Conservation (phyloP, 2,329 filamentous ascomycete species). For the Lecanosticta acicola region DNA sequence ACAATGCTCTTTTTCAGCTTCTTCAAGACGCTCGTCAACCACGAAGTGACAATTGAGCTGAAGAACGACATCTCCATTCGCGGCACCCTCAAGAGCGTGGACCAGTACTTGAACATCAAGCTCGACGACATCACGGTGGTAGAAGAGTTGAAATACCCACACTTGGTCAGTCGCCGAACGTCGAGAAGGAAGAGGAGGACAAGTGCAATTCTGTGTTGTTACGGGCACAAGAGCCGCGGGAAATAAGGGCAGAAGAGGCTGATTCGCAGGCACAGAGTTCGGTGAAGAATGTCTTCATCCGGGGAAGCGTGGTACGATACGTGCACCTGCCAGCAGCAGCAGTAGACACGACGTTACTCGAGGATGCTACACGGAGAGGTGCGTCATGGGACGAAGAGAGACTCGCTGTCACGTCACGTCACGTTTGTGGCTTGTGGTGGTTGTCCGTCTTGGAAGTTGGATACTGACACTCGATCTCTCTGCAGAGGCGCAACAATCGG, state of each 20-base stretch:
- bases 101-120: conserved; percentile 99
- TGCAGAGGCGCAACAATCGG: conserved; percentile 31
- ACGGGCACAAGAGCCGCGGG: not conserved
- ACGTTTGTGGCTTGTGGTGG: conserved; percentile 1
- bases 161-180: conserved; percentile 59
- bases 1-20: conserved; percentile 25
- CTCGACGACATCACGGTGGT: conserved; percentile 90
- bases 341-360: conserved; percentile 78
- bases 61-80: conserved; percentile 99
- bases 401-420: not conserved
- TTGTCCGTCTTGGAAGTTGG: not conserved
- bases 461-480: not conserved
- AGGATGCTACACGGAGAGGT: conserved; percentile 89
- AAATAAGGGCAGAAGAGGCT: not conserved
- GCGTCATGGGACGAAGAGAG: conserved; percentile 12
- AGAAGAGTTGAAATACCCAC: conserved; percentile 90
- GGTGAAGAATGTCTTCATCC: conserved; percentile 93
- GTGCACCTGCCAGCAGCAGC: conserved; percentile 77
- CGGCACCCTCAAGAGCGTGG: conserved; percentile 91
- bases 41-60: conserved; percentile 94
- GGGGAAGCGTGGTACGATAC: conserved; percentile 87
- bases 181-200: not conserved
- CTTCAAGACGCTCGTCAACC: conserved; percentile 59
- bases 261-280: conserved; percentile 50
- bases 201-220: not conserved